phyloP scores from a whole-genome alignment of 2,329 filamentous ascomycete genomes.

The Plectosphaerella plurivora region DNA sequence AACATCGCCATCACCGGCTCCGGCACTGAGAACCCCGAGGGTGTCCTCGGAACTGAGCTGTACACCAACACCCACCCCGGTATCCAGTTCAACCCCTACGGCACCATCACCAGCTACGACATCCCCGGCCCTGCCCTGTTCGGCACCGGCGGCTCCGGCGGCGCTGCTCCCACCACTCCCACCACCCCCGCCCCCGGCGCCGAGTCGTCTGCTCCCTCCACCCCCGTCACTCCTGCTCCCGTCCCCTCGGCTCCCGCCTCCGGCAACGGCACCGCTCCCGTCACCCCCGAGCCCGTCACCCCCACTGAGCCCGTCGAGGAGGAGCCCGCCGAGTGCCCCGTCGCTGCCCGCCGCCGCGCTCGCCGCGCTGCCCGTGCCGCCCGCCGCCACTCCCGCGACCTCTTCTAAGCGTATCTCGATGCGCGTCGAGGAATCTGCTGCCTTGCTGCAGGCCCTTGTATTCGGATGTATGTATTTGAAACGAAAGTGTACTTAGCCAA shows the following conservation, averaged over 20 bases:
- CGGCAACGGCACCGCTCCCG: slow-evolving; percentile 1
- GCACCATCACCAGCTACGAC: slow-evolving; percentile 18
- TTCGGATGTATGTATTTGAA: background rate
- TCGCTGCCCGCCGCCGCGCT: slow-evolving; percentile 7
- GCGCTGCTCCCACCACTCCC: slow-evolving; percentile 7
- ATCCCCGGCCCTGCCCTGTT: slow-evolving; percentile 28
- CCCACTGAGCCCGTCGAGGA: background rate
- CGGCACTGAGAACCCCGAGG: slow-evolving; percentile 25
- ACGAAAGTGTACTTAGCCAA: background rate
- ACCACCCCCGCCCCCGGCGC: background rate
- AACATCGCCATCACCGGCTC: slow-evolving; percentile 40
- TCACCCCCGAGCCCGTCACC: background rate
- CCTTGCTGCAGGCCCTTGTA: background rate
- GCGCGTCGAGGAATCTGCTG: background rate
- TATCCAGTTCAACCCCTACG: slow-evolving; percentile 38
- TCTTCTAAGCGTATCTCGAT: background rate
- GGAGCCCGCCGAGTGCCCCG: background rate
- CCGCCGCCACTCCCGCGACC: slow-evolving; percentile 12
- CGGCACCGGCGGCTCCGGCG: slow-evolving; percentile 8
- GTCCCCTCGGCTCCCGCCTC: background rate
- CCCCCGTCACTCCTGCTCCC: background rate
- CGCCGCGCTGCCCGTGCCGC: slow-evolving; percentile 9
- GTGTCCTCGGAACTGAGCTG: slow-evolving; percentile 23
- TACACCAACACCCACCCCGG: slow-evolving; percentile 23
- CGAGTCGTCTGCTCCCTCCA: background rate